These are phyloP conservation scores for Lablab purpureus DNA, from an alignment of 306 rosid species.

Conservation along the genomic window DNA sequence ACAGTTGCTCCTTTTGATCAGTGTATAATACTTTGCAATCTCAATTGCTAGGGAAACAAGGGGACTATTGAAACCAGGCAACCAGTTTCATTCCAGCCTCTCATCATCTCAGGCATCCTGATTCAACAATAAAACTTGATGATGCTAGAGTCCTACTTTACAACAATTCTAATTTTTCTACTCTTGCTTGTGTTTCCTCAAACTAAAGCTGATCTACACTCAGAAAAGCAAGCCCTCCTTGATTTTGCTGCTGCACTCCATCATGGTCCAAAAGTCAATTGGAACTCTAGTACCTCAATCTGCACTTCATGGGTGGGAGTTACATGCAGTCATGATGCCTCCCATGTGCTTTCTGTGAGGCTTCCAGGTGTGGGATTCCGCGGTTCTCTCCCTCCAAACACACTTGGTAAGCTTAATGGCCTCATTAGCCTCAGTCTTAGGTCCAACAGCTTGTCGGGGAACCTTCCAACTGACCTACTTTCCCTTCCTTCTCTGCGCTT, in stretches of 20 bases:
- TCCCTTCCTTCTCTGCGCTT: conserved; percentile 71
- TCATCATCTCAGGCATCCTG: conserved; percentile 30
- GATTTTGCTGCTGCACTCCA: conserved; percentile 70
- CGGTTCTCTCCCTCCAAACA: conserved; percentile 73
- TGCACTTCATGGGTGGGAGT: conserved; percentile 88
- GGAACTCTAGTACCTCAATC: conserved; percentile 66
- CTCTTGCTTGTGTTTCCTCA: conserved; percentile 47
- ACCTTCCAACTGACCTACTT: conserved; percentile 70
- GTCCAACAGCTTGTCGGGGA: conserved; percentile 72
- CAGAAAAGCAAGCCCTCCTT: conserved; percentile 88
- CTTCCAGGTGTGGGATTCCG: conserved; percentile 75
- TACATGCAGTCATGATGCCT: conserved; percentile 58
- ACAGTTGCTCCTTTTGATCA: conserved; percentile 16
- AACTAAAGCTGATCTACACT: conserved; percentile 61
- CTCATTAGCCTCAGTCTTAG: conserved; percentile 79
- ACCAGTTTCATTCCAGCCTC: conserved; percentile 34
- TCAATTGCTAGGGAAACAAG: conserved; percentile 61
- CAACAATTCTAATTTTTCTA: conserved; percentile 47
- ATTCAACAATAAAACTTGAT: conserved; percentile 49
- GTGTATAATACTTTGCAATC: conserved; percentile 28
- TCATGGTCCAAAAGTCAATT: conserved; percentile 73
- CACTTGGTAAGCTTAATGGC: conserved; percentile 70
- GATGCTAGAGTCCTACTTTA: conserved; percentile 54
- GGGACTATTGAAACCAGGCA: conserved; percentile 43
- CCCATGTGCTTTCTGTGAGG: conserved; percentile 64